These are phyloP conservation scores for Tillandsia leiboldiana DNA, from an alignment of 176 grass and related monocot species.

Conservation along the genomic window DNA sequence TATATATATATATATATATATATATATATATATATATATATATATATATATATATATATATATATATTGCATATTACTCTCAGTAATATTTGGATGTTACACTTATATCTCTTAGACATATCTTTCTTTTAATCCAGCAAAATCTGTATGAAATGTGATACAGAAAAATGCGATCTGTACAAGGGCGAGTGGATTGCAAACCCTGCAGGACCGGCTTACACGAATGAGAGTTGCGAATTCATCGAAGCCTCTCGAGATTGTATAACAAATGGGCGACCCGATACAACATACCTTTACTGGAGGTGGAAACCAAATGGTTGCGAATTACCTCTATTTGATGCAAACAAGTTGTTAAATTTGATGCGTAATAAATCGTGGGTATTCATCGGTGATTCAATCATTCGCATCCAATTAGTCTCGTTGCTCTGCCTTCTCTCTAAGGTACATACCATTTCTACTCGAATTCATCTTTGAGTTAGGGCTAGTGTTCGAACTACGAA, in stretches of 20 bases:
- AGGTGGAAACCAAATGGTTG: slow-evolving; percentile 87
- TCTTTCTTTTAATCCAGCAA: neutral
- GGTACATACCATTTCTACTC: slow-evolving; percentile 23
- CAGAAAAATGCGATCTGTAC: slow-evolving; percentile 65
- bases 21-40: too few species aligned
- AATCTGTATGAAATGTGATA: neutral
- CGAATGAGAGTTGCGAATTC: slow-evolving; percentile 71
- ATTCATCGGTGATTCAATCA: slow-evolving; percentile 80
- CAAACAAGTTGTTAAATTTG: slow-evolving; percentile 44
- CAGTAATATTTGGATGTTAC: neutral
- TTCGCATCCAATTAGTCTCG: slow-evolving; percentile 77
- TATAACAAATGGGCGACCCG: slow-evolving; percentile 72
- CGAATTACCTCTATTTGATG: slow-evolving; percentile 42
- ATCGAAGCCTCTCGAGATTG: slow-evolving; percentile 83
- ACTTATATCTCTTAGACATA: neutral
- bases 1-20: too few species aligned
- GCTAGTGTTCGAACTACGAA: too few species aligned
- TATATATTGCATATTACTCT: too few species aligned
- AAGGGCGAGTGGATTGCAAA: slow-evolving; percentile 60
- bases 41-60: too few species aligned
- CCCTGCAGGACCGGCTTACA: slow-evolving; percentile 50
- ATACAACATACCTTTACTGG: slow-evolving; percentile 66
- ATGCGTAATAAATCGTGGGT: slow-evolving; percentile 67
- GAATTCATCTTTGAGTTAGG: neutral
- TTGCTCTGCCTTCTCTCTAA: slow-evolving; percentile 84